These are phyloP conservation scores for Botryotinia globosa DNA, from an alignment of 2,329 filamentous ascomycete genomes.

Conservation along the genomic window DNA sequence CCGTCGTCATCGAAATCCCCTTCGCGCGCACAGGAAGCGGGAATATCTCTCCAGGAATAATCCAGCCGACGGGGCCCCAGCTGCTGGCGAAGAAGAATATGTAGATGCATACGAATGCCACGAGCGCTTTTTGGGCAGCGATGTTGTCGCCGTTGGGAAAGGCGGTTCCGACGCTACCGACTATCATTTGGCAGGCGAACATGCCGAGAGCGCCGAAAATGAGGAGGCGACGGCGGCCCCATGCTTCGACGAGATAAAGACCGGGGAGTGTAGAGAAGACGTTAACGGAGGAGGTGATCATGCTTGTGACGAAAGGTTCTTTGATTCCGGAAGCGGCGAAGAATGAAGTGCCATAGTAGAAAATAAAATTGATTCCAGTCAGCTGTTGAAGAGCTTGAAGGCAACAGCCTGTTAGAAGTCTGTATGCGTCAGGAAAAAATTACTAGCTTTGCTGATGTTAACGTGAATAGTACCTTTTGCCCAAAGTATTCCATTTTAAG, in stretches of 20 bases:
- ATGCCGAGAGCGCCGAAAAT: constrained; percentile 77
- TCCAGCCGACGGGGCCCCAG: constrained; percentile 55
- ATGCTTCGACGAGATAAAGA: constrained; percentile 81
- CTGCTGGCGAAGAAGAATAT: constrained; percentile 22
- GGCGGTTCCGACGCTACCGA: constrained; percentile 56
- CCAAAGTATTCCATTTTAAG: constrained; percentile 17
- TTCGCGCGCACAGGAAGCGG: constrained; percentile 65
- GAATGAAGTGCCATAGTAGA: constrained; percentile 91
- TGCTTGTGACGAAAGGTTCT: constrained; percentile 74
- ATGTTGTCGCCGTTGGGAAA: constrained; percentile 44
- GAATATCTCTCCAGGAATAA: constrained; percentile 85
- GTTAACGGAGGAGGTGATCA: constrained; percentile 71
- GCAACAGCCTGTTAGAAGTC: constrained; percentile 10
- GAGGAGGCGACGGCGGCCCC: constrained; percentile 77
- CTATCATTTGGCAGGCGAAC: constrained; percentile 82
- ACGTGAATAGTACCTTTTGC: background rate
- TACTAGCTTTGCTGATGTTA: no score
- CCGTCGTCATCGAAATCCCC: constrained; percentile 79
- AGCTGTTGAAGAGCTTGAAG: constrained; percentile 32
- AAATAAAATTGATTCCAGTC: constrained; percentile 90
- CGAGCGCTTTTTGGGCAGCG: constrained; percentile 47
- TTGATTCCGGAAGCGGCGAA: constrained; percentile 70
- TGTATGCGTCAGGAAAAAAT: background rate
- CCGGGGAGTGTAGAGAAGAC: constrained; percentile 75
- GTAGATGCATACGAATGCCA: constrained; percentile 59